A percentile compares a stretch with the other conserved stretches of the same genome.
Conservation (phyloP, 306 rosid genomes). For the Clitoria ternatea region DNA sequence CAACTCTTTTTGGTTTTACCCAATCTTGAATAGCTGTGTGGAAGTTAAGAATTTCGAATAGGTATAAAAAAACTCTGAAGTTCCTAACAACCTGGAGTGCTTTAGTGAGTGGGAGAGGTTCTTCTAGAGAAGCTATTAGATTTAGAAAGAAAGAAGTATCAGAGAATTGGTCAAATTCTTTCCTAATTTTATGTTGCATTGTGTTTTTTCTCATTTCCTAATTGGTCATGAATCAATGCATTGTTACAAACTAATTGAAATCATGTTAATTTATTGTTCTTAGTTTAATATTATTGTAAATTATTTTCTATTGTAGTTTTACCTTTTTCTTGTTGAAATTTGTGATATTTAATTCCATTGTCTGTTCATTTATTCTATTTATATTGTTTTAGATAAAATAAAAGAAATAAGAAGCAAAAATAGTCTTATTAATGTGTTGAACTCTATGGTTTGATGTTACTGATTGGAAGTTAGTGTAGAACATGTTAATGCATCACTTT, state of each 20-base stretch:
- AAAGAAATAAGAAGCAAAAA: background rate
- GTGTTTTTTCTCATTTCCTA: background rate
- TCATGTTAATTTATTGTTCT: background rate
- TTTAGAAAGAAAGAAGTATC: background rate
- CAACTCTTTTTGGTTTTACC: background rate
- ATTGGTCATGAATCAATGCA: background rate
- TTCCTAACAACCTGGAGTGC: background rate
- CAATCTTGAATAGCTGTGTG: background rate
- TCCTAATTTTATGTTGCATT: background rate
- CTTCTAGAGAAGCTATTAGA: background rate
- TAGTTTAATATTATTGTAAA: background rate
- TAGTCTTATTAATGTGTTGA: background rate
- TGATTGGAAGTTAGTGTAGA: background rate
- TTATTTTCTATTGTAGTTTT: background rate
- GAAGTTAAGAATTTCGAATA: conserved; percentile 3
- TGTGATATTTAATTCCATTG: background rate
- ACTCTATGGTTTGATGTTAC: background rate
- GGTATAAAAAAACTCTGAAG: background rate
- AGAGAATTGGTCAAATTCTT: background rate
- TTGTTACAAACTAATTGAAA: background rate
- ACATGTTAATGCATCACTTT: background rate
- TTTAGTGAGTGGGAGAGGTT: background rate
- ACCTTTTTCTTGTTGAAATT: background rate
- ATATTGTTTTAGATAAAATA: background rate
- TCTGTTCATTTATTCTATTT: background rate